Conservation (phyloP, 257 asterid species). For the Marsdenia floribunda region DNA sequence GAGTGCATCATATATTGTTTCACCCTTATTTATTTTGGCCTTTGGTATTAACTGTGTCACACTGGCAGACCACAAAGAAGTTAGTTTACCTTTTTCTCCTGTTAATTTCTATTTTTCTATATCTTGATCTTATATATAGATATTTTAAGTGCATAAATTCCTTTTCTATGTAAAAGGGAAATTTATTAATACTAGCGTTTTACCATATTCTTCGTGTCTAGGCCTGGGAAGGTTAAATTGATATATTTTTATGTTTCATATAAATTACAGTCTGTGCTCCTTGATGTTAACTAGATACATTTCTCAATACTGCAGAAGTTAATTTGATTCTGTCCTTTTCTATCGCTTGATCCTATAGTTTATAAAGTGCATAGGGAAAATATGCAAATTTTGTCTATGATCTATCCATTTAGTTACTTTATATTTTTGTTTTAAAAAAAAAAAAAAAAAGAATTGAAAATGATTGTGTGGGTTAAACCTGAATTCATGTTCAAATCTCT, state of each 20-base stretch:
- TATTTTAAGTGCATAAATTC: background rate
- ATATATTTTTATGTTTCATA: background rate
- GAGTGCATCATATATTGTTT: too few relatives aligned
- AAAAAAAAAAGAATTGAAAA: too few relatives aligned
- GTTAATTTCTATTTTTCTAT: background rate
- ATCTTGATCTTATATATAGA: background rate
- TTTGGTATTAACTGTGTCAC: background rate
- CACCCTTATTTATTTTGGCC: background rate
- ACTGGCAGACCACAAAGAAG: background rate
- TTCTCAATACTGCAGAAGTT: background rate
- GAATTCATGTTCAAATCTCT: background rate
- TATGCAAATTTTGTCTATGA: background rate
- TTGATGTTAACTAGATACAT: background rate
- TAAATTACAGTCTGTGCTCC: background rate
- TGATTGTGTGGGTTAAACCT: slow-evolving; percentile 1
- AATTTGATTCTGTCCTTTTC: background rate
- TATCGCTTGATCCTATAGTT: background rate
- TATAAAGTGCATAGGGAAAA: background rate
- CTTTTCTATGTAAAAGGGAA: background rate
- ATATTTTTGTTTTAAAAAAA: background rate
- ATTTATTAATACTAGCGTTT: background rate
- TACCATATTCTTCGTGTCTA: background rate
- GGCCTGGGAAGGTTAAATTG: background rate
- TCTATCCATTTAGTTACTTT: background rate
- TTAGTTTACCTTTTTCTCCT: background rate